Base-by-base conservation (phyloP, 2,329 filamentous ascomycete genomes). In the Diaporthe longicolla region DNA sequence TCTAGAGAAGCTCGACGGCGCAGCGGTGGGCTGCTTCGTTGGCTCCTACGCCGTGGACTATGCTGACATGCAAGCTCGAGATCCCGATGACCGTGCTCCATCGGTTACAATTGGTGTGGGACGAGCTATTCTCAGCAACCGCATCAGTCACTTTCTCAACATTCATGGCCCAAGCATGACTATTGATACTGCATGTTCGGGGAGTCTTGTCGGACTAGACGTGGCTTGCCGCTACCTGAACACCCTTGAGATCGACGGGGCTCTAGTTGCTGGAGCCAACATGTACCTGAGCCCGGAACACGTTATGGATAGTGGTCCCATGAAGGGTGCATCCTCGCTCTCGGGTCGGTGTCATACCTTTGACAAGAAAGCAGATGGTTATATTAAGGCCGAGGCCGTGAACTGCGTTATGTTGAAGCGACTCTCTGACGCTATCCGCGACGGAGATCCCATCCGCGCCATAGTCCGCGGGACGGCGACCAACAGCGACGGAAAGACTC, bases 341-440 rank as follows among this genome's bases (percentile, higher is more conserved):
- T 59, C 61, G 0, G 71, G 13, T 0, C n/a, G 15, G 1, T 73
- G 83, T 17, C 52, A 58, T 10, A 69, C 63, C 0, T 73, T 73
- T 19, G 71, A 73, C 8, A 17, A 2, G 1, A 1, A 7, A 0
- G 55, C 71, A 13, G 71, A 69, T 8, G 71, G 71, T 3, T 73
- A 73, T 15, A 21, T 40, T 4, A 58, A 59, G 80, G 87, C n/a
- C 3, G 83, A 85, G 15, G 71, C 40, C 0, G n/a, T 73, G 3
- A 52, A 11, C 29, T 24, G 26, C 7, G 4, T 73, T 4, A n/a
- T 65, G 1, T 10, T 73, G 1, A 73, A 73, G 48, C 17, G 57
- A 0, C 57, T 73, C 3, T 8, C 32, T 0, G 72, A 73, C 26
- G 65, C 72, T 1, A 6, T 70, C 8, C 35, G 72, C 1, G 57